Evolutionary conservation across 2,329 filamentous ascomycete species (phyloP).

Genomic region (Fusarium sarcochroum): DNA sequence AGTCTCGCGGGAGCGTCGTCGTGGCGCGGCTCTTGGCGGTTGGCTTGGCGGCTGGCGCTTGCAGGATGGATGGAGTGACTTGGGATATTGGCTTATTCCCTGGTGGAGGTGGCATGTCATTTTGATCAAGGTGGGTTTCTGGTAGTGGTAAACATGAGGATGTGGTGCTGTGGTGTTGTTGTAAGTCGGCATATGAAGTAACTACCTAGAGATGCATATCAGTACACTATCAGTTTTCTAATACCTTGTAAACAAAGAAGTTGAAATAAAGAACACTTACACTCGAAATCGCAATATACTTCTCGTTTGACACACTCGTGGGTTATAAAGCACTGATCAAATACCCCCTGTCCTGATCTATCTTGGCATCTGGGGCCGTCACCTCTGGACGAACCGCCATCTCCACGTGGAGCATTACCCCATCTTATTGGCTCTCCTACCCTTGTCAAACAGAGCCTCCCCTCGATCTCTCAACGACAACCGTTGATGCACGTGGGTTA

Average conservation of each 20-base stretch:
- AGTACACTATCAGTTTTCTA: no score
- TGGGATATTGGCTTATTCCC: background rate
- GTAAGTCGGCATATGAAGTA: no score
- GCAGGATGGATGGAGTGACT: background rate
- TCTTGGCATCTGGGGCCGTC: conserved; percentile 32
- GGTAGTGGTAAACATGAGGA: background rate
- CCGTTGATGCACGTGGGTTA: conserved; percentile 34
- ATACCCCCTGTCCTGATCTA: conserved; percentile 8
- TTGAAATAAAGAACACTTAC: background rate
- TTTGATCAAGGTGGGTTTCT: background rate
- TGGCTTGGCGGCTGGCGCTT: conserved; percentile 13
- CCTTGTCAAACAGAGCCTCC: conserved; percentile 18
- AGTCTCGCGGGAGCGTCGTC: conserved; percentile 3
- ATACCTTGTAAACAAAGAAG: background rate
- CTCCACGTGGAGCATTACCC: conserved; percentile 26
- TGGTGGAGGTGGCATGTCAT: background rate
- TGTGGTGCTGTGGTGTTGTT: background rate
- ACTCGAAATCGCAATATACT: background rate
- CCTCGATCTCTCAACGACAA: conserved; percentile 31
- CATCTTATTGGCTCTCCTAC: conserved; percentile 19
- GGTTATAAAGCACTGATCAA: background rate
- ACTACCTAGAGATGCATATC: no score
- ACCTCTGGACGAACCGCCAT: conserved; percentile 25
- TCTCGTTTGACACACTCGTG: background rate
- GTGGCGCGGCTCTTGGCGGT: conserved; percentile 33